phyloP scores from a whole-genome alignment of 106 monocot genomes.

The Phalaenopsis equestris region DNA sequence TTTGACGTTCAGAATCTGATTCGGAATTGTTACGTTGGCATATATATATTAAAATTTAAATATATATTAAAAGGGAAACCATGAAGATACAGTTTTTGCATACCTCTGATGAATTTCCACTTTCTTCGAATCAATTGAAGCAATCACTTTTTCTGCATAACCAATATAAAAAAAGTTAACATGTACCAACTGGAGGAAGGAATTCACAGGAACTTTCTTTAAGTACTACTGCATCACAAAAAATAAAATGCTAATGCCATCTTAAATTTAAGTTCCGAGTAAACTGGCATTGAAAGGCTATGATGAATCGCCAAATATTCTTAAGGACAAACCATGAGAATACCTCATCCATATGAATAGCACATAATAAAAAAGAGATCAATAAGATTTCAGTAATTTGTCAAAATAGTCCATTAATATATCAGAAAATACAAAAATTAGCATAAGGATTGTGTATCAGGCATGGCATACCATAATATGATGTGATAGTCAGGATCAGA shows the following conservation, averaged over 20 bases:
- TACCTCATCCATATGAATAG: neutral
- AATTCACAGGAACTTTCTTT: neutral
- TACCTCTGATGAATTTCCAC: slow-evolving; percentile 90
- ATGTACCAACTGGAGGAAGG: neutral
- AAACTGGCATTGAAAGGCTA: neutral
- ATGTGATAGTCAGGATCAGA: neutral
- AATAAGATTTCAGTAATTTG: neutral
- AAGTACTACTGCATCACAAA: neutral
- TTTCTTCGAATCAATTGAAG: slow-evolving; percentile 68
- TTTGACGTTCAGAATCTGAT: neutral
- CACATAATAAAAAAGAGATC: neutral
- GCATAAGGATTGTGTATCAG: neutral
- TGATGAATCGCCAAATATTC: neutral
- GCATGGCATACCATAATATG: neutral
- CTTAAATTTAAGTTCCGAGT: neutral
- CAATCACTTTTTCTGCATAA: slow-evolving; percentile 73
- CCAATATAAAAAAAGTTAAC: slow-evolving; percentile 5
- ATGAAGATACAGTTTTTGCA: neutral
- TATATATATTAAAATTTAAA: neutral
- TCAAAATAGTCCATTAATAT: neutral
- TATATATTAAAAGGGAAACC: neutral
- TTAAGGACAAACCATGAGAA: neutral
- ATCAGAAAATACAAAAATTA: too few relatives aligned
- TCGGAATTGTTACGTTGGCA: neutral
- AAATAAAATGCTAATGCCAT: neutral